phyloP scores from a whole-genome alignment of 352 stramenopile genomes.

The Pythium guiyangense region DNA sequence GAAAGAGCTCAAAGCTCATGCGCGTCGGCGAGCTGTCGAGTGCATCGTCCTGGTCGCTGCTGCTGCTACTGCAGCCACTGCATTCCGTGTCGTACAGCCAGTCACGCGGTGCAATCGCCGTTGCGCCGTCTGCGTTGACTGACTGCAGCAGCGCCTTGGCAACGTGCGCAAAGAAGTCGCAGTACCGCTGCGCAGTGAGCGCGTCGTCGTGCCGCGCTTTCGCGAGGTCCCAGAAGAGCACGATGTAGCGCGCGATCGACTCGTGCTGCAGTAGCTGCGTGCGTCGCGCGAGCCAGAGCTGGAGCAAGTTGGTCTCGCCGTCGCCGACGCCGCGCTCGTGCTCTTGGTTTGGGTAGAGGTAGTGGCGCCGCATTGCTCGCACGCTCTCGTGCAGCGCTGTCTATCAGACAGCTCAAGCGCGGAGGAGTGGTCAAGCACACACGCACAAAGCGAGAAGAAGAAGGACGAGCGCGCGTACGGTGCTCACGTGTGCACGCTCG shows the following conservation, averaged over 20 bases:
- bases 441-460: no score
- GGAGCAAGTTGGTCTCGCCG: conserved; percentile 39
- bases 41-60: not conserved
- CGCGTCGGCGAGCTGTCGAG: not conserved
- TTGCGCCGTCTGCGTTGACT: conserved; percentile 29
- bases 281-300: conserved; percentile 51
- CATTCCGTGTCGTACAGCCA: conserved; percentile 67
- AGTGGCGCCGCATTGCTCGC: conserved; percentile 58
- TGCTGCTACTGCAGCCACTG: conserved; percentile 1
- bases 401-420: no score
- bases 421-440: no score
- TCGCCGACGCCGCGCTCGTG: conserved; percentile 60
- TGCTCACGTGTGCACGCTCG: no score
- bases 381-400: no score
- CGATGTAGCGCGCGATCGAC: conserved; percentile 27
- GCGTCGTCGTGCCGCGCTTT: conserved; percentile 24
- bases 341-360: conserved; percentile 55
- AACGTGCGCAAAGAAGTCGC: conserved; percentile 54
- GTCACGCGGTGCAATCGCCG: conserved; percentile 39
- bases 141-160: conserved; percentile 57
- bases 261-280: conserved; percentile 27
- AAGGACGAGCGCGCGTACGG: no score
- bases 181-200: conserved; percentile 33
- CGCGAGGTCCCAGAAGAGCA: conserved; percentile 58
- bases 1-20: conserved; percentile 44